Conservation (phyloP, 179 eudicot species). For the Vitellaria paradoxa region DNA sequence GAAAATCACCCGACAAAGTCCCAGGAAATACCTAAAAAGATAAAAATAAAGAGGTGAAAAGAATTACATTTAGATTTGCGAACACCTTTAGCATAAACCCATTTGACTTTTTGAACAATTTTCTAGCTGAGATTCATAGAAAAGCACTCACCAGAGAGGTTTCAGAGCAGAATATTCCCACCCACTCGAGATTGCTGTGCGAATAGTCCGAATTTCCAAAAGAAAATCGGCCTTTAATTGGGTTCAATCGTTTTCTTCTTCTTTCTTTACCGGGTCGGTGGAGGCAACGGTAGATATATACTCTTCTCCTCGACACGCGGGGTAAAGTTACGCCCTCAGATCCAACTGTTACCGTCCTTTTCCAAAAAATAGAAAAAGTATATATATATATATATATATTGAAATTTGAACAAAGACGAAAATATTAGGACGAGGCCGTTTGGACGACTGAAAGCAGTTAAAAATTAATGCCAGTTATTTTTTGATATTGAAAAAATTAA, state of each 20-base stretch:
- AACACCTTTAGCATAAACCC: neutral
- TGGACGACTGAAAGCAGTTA: too few relatives aligned
- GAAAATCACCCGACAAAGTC: neutral
- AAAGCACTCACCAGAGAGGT: conserved; percentile 2
- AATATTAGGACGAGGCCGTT: too few relatives aligned
- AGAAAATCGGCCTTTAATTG: neutral
- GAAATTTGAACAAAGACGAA: too few relatives aligned
- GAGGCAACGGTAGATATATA: neutral
- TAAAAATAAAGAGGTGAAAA: neutral
- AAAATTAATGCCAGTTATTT: too few relatives aligned
- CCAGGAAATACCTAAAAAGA: neutral
- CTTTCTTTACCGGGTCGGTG: neutral
- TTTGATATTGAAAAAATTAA: too few relatives aligned
- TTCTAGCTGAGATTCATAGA: neutral
- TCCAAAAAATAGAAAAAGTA: too few relatives aligned
- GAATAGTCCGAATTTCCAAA: neutral
- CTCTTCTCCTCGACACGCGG: neutral
- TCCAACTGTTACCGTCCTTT: too few relatives aligned
- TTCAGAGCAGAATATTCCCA: neutral
- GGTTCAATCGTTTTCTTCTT: neutral
- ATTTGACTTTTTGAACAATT: neutral
- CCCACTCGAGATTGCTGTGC: neutral
- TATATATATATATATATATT: too few relatives aligned
- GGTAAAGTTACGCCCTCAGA: too few relatives aligned
- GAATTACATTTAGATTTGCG: neutral